Percentiles rank a stretch among this genome's conserved stretches.
Evolutionary conservation across 192 early-diverging fungal genomes (phyloP).

Genomic region (Coemansia sp.): DNA sequence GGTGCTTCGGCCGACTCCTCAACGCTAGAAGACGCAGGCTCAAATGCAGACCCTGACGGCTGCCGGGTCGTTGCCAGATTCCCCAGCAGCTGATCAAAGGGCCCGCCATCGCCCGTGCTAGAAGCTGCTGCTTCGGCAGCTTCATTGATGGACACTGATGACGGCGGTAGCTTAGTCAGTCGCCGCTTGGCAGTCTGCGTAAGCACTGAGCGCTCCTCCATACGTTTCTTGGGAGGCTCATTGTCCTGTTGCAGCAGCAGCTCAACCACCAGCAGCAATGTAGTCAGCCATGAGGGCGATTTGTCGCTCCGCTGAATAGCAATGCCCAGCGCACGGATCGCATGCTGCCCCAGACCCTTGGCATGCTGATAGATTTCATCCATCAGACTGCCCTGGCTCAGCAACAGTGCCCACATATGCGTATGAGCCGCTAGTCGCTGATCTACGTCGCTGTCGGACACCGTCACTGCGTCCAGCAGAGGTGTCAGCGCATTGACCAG

Average conservation of each 20-base stretch:
- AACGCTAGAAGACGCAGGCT: slow-evolving; percentile 13
- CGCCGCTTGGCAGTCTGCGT: slow-evolving; percentile 39
- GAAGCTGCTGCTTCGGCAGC: slow-evolving; percentile 5
- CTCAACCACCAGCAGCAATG: slow-evolving; percentile 43
- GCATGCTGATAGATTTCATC: slow-evolving; percentile 40
- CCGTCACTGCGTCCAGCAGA: slow-evolving; percentile 19
- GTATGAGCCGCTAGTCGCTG: slow-evolving; percentile 45
- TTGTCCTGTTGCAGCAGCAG: slow-evolving; percentile 45
- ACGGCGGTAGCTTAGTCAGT: slow-evolving; percentile 48
- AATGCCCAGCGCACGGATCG: slow-evolving; percentile 32
- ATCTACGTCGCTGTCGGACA: slow-evolving; percentile 9
- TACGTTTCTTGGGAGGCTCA: slow-evolving; percentile 23
- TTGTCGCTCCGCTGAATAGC: slow-evolving; percentile 26
- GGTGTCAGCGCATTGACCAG: slow-evolving; percentile 38
- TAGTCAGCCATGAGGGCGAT: slow-evolving; percentile 36
- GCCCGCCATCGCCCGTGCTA: slow-evolving; percentile 4
- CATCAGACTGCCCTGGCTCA: slow-evolving; percentile 30
- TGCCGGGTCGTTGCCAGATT: background rate
- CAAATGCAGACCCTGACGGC: slow-evolving; percentile 16
- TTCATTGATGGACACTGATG: slow-evolving; percentile 21
- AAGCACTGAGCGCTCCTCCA: slow-evolving; percentile 32
- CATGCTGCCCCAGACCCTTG: slow-evolving; percentile 12
- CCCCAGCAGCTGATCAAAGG: slow-evolving; percentile 13
- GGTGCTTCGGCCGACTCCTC: slow-evolving; percentile 1
- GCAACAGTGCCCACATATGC: slow-evolving; percentile 47